Evolutionary conservation across 495 filamentous ascomycete genomes (phyloP), one percentile per base, ranked within the genome.

Genomic region (Niebla homalea): DNA sequence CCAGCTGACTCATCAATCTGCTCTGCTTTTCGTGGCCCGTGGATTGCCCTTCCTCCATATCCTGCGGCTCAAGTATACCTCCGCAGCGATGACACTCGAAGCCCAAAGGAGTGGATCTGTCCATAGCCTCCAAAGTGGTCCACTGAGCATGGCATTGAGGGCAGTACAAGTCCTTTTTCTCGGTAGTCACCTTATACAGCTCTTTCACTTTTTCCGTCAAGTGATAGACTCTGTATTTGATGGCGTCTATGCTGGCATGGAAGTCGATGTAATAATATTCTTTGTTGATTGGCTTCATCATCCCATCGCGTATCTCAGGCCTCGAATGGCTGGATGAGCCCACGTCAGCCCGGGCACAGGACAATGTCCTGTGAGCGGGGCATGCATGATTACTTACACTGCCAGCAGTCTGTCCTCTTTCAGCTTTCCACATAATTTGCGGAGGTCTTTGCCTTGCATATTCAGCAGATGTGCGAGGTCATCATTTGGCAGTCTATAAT

Each of bases 181-280:
- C 93, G 26, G 82, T 78, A 23, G 76, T 80, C 1, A 87, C 86
- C 25, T 82, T 80, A 49, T 85, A 83, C 50, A 84, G 80, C 14
- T 77, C 75, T 62, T 94, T 87, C 54, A 97, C 87, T 19, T 78
- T 79, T 61, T 87, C 84, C 47, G 87, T 87, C 50, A 95, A 70
- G 44, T 78, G 77, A 62, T 87, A 87, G 47, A 95, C 81, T 55
- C 86, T 83, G 70, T 84, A 99, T 60, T 99, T 99, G 70, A 95
- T 89, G 14, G 88, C 89, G 65, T 99, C 92, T 63, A 99, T 84
- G 49, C 89, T 85, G 36, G 84, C 85, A 47, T 90, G 87, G 58
- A 92, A 88, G 60, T 95, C 87, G 67, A 99, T 87, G 68, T 85
- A 99, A 68, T 93, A 99, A 70, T 94, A 96, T 46, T 89, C 94